A percentile compares a stretch with the other conserved stretches of the same genome.
Evolutionary conservation across 352 stramenopile genomes (phyloP).

Genomic region (Pythium dissimile): DNA sequence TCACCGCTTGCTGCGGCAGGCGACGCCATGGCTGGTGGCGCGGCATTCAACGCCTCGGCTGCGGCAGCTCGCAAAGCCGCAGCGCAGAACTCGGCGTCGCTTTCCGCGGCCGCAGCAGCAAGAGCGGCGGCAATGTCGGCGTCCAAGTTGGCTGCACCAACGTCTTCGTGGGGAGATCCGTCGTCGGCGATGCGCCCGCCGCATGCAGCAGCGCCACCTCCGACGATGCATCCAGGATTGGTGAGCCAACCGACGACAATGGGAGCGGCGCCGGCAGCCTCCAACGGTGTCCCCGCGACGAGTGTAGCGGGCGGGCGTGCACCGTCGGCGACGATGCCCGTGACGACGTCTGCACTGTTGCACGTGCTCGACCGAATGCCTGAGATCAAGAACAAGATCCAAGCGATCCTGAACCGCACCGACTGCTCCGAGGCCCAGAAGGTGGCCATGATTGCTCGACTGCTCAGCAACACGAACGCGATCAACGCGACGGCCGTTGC

Average conservation of each 20-base stretch:
- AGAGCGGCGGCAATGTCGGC: not conserved
- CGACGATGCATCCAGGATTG: conserved; percentile 1
- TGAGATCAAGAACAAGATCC: conserved; percentile 90
- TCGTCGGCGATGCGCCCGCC: conserved; percentile 1
- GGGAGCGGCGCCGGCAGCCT: not conserved
- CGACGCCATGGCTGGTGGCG: conserved; percentile 47
- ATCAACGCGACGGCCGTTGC: conserved; percentile 39
- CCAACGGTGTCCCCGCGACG: not conserved
- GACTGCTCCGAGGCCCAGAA: conserved; percentile 88
- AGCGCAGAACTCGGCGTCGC: not conserved
- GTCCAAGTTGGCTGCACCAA: conserved; percentile 2
- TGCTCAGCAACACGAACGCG: conserved; percentile 84
- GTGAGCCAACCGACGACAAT: not conserved
- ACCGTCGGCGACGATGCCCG: conserved; percentile 37
- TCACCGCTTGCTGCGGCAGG: conserved; percentile 46
- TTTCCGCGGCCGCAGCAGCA: not conserved
- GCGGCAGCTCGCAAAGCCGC: conserved; percentile 16
- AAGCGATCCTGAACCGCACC: conserved; percentile 77
- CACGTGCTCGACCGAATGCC: conserved; percentile 84
- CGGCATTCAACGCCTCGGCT: conserved; percentile 38
- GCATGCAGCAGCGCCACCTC: not conserved
- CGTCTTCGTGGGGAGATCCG: conserved; percentile 13
- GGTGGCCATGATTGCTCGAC: conserved; percentile 81
- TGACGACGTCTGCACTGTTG: conserved; percentile 75
- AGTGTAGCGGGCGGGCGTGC: not conserved